Base-by-base conservation (phyloP, 495 filamentous ascomycete genomes). In the Parmelia sp. region DNA sequence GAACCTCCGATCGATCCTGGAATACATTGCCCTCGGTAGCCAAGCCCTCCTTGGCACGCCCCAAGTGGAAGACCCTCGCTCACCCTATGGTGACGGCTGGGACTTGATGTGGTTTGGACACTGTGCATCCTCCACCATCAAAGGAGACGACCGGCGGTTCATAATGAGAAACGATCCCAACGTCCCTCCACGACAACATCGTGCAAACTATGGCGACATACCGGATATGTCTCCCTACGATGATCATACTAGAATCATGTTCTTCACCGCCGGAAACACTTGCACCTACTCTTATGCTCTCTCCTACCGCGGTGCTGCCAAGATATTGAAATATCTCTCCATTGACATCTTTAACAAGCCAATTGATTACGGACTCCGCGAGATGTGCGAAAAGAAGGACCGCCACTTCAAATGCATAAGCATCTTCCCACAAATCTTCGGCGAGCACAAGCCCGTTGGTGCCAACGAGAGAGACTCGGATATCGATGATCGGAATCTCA, bases 41-140 rank as follows among this genome's bases (percentile, higher is more conserved):
- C 76, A 75, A 35, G 71, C 72, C 15, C 68, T 76, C 25, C 67
- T 68, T 33, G 64, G 69, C 55, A 71, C 76, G 15, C 75, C 75
- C 3, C 35, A 60, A 33, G 65, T 64, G 1, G 42, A 73, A 5
- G 64, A 71, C 3, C 72, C 71, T 35, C 51, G 71, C 11, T 78
- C 80, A 15, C 81, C 83, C 1, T 86, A 85, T 63, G 84, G 83
- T 58, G 76, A 80, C 23, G 74, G 80, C 64, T 86, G 83, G 83
- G 78, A 84, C 64, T 63, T 83, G 42, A 72, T 84, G 11, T 83
- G 82, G 81, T 71, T 83, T 23, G 82, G 82, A 14, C 79, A 81
- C 57, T 83, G 81, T 67, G 75, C 76, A 17, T 70, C 74, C 65
- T 61, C 65, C 35, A 74, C 76, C 65, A 68, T 71, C 6, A 60